Percentiles rank a stretch among this genome's conserved stretches.
Evolutionary conservation across 805 yeast species (phyloP).

Genomic region (Monosporozyma servazzii): DNA sequence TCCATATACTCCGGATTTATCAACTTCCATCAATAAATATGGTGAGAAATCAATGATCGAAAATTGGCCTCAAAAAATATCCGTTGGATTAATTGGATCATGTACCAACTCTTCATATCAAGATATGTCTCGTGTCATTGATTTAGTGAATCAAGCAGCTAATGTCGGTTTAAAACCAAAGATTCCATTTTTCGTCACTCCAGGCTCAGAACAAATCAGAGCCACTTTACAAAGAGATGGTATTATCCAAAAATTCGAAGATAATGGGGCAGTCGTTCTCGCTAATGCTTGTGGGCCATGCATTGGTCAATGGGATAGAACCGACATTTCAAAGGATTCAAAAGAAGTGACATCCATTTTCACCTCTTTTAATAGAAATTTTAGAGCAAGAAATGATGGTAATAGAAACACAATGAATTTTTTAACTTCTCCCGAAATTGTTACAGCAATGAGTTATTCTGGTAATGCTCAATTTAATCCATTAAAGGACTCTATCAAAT

Average conservation of each 20-base stretch:
- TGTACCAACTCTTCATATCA: constrained; percentile 98
- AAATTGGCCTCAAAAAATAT: constrained; percentile 78
- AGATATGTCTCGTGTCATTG: constrained; percentile 95
- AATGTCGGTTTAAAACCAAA: constrained; percentile 81
- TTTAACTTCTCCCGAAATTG: constrained; percentile 97
- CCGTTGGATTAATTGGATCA: constrained; percentile 94
- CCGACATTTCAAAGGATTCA: constrained; percentile 56
- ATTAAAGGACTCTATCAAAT: constrained; percentile 68
- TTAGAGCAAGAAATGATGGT: constrained; percentile 96
- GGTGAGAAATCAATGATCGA: constrained; percentile 59
- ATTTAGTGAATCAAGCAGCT: constrained; percentile 81
- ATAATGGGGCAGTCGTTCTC: constrained; percentile 82
- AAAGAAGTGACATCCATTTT: constrained; percentile 78
- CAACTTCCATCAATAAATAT: constrained; percentile 83
- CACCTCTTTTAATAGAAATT: constrained; percentile 95
- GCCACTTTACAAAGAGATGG: constrained; percentile 97
- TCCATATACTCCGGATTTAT: constrained; percentile 96
- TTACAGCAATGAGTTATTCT: constrained; percentile 91
- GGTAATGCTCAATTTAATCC: constrained; percentile 93
- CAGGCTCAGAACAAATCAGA: constrained; percentile 96
- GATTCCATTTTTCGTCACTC: constrained; percentile 89
- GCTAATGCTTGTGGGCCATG: constrained; percentile 99
- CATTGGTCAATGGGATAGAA: constrained; percentile 98
- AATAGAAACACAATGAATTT: constrained; percentile 96
- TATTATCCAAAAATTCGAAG: constrained; percentile 65